A percentile compares a stretch with the other conserved stretches of the same genome.
phyloP scores from a whole-genome alignment of 495 filamentous ascomycete species.

The Neurospora intermedia region DNA sequence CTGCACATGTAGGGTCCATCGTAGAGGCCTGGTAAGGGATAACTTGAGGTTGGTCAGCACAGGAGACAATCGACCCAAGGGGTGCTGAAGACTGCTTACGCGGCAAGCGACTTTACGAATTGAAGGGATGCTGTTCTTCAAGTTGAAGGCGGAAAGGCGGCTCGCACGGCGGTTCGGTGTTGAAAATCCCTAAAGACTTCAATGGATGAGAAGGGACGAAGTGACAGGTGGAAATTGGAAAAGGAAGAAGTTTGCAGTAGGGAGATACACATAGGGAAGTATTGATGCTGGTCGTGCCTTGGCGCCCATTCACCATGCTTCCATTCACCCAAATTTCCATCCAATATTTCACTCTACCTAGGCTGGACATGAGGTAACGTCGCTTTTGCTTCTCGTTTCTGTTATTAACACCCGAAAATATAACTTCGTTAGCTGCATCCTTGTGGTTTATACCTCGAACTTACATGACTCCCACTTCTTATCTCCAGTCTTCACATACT shows the following conservation, averaged over 20 bases:
- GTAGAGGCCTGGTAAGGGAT: no score
- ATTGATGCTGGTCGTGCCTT: neutral
- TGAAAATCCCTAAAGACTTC: neutral
- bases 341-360: no score
- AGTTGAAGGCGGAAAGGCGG: neutral
- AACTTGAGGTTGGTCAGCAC: no score
- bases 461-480: no score
- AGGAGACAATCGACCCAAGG: neutral
- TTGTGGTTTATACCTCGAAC: no score
- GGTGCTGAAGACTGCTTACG: neutral
- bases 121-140: neutral
- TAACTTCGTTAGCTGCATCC: no score
- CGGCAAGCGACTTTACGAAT: neutral
- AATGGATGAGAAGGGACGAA: neutral
- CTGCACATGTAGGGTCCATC: neutral
- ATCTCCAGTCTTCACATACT: no score
- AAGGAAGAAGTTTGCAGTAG: neutral
- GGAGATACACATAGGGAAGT: neutral
- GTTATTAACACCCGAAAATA: no score
- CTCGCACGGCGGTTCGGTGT: neutral
- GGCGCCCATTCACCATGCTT: neutral
- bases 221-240: neutral
- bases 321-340: neutral
- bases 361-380: no score
- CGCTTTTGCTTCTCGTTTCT: no score